Evolutionary conservation across 1,284 basidiomycete species (phyloP), one percentile per base, ranked within the genome.

Genomic region (Flammula alnicola): DNA sequence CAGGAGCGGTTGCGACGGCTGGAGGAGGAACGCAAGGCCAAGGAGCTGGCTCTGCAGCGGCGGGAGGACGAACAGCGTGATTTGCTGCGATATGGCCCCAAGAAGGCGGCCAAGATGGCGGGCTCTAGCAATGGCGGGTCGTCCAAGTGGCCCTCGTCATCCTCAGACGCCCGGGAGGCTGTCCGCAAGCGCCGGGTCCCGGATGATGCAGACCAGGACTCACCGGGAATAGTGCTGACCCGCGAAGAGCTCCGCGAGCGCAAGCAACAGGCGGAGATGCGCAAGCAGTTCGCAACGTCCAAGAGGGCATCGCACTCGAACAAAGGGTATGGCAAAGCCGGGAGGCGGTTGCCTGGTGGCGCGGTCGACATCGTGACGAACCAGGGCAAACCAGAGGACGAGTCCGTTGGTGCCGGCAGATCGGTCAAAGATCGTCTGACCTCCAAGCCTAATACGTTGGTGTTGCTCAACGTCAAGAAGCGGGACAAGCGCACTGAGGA

Each of bases 401-500:
- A 64, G 12, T 55, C 66, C 6, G 23, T 51, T 10, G 43, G 47
- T 20, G 51, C 58, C 31, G 55, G 63, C 11, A 74, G 75, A 52
- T 79, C 83, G 11, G 77, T 86, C 53, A 83, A 79, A 60, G 82
- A 83, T 42, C 80, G 87, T 19, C 66, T 91, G 8, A 62, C 80
- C 20, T 72, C 81, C 3, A 74, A 81, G 62, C 84, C 86, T 11
- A 82, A 82, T 50, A 81, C 78, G 6, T 73, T 91, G 57, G 81
- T 79, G 42, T 83, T 79, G 61, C 77, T 91, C 54, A 89, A 91
- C 62, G 77, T 77, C 40, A 72, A 80, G 61, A 91, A 90, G 58
- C 78, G 87, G 32, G 89, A 91, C 67, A 81, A 77, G n/a, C 77
- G 89, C 20, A 88, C 88, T 35, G 89, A 90, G 58, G 87, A 89